Conservation (phyloP, 306 rosid species). For the Cercis canadensis region DNA sequence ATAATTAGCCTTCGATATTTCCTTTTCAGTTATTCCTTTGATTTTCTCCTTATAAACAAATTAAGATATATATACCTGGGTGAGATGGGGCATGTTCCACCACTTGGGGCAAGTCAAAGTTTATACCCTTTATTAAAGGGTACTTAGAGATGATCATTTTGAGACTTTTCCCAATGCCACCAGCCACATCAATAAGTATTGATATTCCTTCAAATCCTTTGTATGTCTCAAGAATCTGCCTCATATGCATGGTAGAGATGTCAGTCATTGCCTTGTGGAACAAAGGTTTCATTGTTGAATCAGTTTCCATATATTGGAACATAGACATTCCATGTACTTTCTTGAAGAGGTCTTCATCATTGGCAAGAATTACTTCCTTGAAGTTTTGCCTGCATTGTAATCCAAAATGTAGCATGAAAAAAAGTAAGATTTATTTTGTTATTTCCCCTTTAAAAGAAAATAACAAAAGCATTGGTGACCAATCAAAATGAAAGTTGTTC, state of each 20-base stretch:
- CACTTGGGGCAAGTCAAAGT: slow-evolving; percentile 27
- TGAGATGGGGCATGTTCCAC: not conserved
- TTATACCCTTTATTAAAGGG: slow-evolving; percentile 19
- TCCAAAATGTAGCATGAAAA: no score
- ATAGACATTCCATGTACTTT: slow-evolving; percentile 5
- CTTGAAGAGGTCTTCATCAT: not conserved
- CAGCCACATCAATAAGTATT: slow-evolving; percentile 31
- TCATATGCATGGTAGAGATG: not conserved
- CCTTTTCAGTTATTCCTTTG: no score
- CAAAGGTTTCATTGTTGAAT: not conserved
- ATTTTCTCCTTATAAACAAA: no score
- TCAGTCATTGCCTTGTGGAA: slow-evolving; percentile 21
- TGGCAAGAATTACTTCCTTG: slow-evolving; percentile 1
- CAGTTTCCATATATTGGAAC: slow-evolving; percentile 11
- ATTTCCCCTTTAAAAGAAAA: no score
- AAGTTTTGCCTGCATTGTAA: slow-evolving; percentile 4
- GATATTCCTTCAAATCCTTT: slow-evolving; percentile 7
- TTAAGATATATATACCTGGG: slow-evolving; percentile 19
- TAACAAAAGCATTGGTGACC: no score
- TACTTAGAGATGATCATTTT: slow-evolving; percentile 29
- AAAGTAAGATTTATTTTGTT: no score
- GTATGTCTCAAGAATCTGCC: slow-evolving; percentile 1
- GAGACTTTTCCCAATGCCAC: slow-evolving; percentile 29
- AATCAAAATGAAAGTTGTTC: not conserved
- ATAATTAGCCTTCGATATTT: no score